Evolutionary conservation across 305 asterid species (phyloP), one percentile per base, ranked within the genome.

Genomic region (Fraxinus albicans): DNA sequence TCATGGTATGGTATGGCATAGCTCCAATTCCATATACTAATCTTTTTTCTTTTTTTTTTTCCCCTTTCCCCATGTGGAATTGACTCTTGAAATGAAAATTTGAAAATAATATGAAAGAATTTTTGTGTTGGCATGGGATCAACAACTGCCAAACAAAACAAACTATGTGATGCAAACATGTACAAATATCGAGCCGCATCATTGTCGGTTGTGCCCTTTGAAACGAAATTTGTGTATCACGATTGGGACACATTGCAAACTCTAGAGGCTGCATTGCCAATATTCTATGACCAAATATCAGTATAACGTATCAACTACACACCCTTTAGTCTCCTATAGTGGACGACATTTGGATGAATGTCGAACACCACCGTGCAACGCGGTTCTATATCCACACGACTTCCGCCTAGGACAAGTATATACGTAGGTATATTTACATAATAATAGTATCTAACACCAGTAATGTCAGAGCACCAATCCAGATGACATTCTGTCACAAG

Each of bases 21-120:
- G 6, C 63, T 58, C 29, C 69, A 44, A 44, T 44, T 44, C 55
- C 55, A 44, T 1, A 19, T 7, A 58, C 69, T 58, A 47, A 47
- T 47, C 17, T 47, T 47, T 47, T 47, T 44, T 12, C 2, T 1
- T 2, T 40, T 42, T 8, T 1, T 38, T 0, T 36, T 5, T 1
- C n/a, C 17, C 15, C 2, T 40, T 38, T 38, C 13, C 13, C 13
- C 50, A 47, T 47, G n/a, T 38, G 47, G 27, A 72, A 80, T 82
- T 38, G 84, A 77, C 83, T 77, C 73, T 74, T 74, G 69, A 42
- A 76, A 29, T 35, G 33, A 75, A 31, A 77, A 29, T 40, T 60
- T 13, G 27, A 60, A 65, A 17, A 47, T 47, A 47, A 40, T 40
- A 40, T 12, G 58, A 47, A 13, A 40, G 58, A 47, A 47, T 47